phyloP scores from a whole-genome alignment of 805 yeast genomes.

The Metschnikowia kofuensis region DNA sequence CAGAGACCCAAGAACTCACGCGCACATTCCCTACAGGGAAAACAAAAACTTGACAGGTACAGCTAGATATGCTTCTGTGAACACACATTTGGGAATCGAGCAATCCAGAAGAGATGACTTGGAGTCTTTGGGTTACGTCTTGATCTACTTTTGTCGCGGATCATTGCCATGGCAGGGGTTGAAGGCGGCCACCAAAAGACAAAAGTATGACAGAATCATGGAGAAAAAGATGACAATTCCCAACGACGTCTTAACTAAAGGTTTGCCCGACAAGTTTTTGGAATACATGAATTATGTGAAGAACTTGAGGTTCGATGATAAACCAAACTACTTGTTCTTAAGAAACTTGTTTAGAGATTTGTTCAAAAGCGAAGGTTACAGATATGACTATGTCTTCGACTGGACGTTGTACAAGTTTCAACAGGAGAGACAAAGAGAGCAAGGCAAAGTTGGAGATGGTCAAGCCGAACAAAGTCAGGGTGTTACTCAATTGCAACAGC shows the following conservation, averaged over 20 bases:
- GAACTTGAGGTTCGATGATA: conserved; percentile 89
- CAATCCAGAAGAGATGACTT: conserved; percentile 22
- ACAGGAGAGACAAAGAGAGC: conserved; percentile 53
- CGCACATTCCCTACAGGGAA: conserved; percentile 69
- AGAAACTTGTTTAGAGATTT: conserved; percentile 88
- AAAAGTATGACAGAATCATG: conserved; percentile 23
- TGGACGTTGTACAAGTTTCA: conserved; percentile 90
- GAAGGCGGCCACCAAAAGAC: conserved; percentile 23
- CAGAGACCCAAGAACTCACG: conserved; percentile 89
- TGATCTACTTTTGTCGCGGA: conserved; percentile 22
- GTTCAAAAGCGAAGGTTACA: conserved; percentile 81
- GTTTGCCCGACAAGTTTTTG: conserved; percentile 87
- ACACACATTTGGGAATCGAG: conserved; percentile 22
- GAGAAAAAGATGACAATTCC: conserved; percentile 24
- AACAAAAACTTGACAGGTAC: conserved; percentile 23
- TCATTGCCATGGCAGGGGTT: conserved; percentile 24
- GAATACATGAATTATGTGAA: conserved; percentile 86
- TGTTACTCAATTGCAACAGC: conserved; percentile 20
- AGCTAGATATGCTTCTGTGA: conserved; percentile 22
- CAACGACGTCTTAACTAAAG: conserved; percentile 34
- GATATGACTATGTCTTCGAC: conserved; percentile 92
- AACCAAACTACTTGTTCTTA: conserved; percentile 89
- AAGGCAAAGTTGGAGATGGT: conserved; percentile 30
- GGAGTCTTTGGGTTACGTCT: conserved; percentile 22
- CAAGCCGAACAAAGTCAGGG: conserved; percentile 18